Percentiles rank a stretch among this genome's conserved stretches.
phyloP scores from a whole-genome alignment of 129 eudicot genomes.

The Scalesia atractyloides region DNA sequence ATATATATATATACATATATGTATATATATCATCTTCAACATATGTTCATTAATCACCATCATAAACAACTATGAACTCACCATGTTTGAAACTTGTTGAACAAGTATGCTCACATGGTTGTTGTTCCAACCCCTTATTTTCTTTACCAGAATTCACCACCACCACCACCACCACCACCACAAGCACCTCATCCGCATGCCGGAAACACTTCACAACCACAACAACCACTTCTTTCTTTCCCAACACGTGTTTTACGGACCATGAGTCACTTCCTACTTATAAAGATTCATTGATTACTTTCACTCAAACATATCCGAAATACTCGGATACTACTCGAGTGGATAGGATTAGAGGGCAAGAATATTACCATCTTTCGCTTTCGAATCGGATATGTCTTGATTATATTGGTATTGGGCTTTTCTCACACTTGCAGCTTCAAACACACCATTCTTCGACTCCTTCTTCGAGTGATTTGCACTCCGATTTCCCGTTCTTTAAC shows the following conservation, averaged over 20 bases:
- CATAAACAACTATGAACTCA: conserved; percentile 48
- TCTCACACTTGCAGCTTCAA: conserved; percentile 71
- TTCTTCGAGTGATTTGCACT: conserved; percentile 32
- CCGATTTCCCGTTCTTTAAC: conserved; percentile 57
- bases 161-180: conserved; percentile 38
- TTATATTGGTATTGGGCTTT: conserved; percentile 84
- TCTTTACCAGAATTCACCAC: conserved; percentile 27
- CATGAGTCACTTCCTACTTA: conserved; percentile 78
- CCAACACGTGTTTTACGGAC: conserved; percentile 66
- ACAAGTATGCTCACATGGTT: conserved; percentile 54
- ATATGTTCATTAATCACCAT: background rate
- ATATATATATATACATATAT: background rate
- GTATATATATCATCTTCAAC: background rate
- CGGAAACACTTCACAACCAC: conserved; percentile 57
- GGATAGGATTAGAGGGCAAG: conserved; percentile 66
- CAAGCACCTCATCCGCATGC: conserved; percentile 51
- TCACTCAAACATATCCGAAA: conserved; percentile 62
- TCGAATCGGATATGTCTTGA: conserved; percentile 74
- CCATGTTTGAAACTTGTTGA: conserved; percentile 50
- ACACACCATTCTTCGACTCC: conserved; percentile 35
- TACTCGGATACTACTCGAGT: conserved; percentile 53
- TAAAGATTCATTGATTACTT: conserved; percentile 58
- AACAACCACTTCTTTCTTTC: conserved; percentile 66
- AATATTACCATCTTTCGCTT: conserved; percentile 59
- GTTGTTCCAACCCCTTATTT: conserved; percentile 60